phyloP scores from a whole-genome alignment of 2,329 filamentous ascomycete genomes.

The Botryosphaeria dothidea region DNA sequence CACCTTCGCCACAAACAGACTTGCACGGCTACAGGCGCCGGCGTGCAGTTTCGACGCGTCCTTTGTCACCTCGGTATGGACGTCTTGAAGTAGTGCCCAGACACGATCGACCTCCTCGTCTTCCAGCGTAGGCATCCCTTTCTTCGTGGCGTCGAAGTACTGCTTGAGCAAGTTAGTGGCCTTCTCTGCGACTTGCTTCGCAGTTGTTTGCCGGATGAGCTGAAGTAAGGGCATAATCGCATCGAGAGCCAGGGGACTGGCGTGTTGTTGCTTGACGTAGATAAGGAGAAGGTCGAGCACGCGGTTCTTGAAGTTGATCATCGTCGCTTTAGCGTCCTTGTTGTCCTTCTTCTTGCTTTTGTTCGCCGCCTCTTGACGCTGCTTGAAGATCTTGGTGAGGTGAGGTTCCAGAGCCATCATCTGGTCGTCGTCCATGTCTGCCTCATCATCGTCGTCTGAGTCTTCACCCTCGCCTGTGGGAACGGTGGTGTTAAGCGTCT shows the following conservation, averaged over 20 bases:
- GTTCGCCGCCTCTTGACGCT: slow-evolving; percentile 63
- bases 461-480: slow-evolving; percentile 63
- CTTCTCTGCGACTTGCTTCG: slow-evolving; percentile 73
- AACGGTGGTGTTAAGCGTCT: slow-evolving; percentile 67
- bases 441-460: slow-evolving; percentile 61
- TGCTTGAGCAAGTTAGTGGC: slow-evolving; percentile 70
- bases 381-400: slow-evolving; percentile 81
- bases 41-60: slow-evolving; percentile 70
- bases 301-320: slow-evolving; percentile 93
- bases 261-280: slow-evolving; percentile 77
- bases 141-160: slow-evolving; percentile 65
- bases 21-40: slow-evolving; percentile 72
- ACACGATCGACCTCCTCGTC: slow-evolving; percentile 41
- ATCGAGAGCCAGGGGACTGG: slow-evolving; percentile 65
- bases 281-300: slow-evolving; percentile 85
- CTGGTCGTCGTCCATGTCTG: slow-evolving; percentile 92
- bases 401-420: slow-evolving; percentile 89
- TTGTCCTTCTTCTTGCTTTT: slow-evolving; percentile 69
- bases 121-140: slow-evolving; percentile 45
- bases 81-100: slow-evolving; percentile 60
- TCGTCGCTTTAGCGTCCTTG: slow-evolving; percentile 82
- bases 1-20: slow-evolving; percentile 65
- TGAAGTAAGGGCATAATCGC: slow-evolving; percentile 75
- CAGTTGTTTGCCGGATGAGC: slow-evolving; percentile 73
- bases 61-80: slow-evolving; percentile 68